Conservation (phyloP, 352 stramenopile species). For the Globisporangium viniferum region DNA sequence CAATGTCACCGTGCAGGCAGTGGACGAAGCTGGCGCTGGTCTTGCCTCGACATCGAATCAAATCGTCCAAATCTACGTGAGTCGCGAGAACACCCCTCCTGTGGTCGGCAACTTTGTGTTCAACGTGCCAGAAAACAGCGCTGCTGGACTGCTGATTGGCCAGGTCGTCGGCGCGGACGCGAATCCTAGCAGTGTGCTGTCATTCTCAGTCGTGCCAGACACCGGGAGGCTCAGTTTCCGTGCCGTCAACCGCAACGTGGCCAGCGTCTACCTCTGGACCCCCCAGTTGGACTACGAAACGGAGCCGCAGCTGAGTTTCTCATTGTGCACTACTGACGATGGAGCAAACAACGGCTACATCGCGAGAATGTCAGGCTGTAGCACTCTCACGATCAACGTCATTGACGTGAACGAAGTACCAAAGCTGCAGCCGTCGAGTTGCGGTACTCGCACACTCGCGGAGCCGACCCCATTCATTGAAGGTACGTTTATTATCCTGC, state of each 20-base stretch:
- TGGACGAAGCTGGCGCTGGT: conserved; percentile 6
- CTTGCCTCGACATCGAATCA: conserved; percentile 8
- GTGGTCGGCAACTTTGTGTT: conserved; percentile 10
- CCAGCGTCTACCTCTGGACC: conserved; percentile 31
- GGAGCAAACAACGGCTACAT: conserved; percentile 40
- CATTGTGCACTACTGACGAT: conserved; percentile 50
- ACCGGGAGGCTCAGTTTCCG: conserved; percentile 26
- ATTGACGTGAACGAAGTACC: conserved; percentile 41
- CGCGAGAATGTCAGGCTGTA: conserved; percentile 46
- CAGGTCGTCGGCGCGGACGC: conserved; percentile 29
- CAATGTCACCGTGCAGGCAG: conserved; percentile 8
- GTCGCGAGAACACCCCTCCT: conserved; percentile 2
- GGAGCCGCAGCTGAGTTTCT: conserved; percentile 23
- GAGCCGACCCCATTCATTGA: conserved; percentile 8
- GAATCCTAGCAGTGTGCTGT: conserved; percentile 34
- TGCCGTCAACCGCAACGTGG: conserved; percentile 19
- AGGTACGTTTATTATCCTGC: neutral
- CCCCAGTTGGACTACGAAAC: conserved; percentile 38
- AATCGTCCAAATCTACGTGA: conserved; percentile 8
- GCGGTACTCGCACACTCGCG: neutral
- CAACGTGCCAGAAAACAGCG: conserved; percentile 3
- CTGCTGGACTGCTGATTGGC: conserved; percentile 29
- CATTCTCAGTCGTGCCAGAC: conserved; percentile 36
- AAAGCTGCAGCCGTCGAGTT: conserved; percentile 17
- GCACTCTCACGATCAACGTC: conserved; percentile 31